Base-by-base conservation (phyloP, 306 rosid genomes). In the Senna siamea region DNA sequence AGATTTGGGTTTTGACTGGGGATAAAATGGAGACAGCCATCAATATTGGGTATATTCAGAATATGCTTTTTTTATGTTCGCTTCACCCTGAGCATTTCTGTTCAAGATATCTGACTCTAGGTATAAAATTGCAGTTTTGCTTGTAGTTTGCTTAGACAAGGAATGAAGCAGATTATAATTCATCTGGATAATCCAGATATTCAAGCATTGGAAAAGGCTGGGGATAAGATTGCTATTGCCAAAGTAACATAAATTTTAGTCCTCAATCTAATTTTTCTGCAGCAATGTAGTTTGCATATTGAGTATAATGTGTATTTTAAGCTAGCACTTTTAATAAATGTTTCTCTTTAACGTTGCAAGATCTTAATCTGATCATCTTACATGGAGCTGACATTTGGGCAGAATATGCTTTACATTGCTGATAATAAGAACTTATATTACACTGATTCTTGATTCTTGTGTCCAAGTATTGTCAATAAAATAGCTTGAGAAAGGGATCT, bases 21-120 rank as follows among this genome's bases (percentile, higher is more conserved):
- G 99, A 95, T 76, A 95, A 95, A 81, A 90, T 95, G 98, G 99
- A 95, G 90, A 95, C 99, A 61, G 99, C 99, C 69, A 86, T 92
- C 78, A 95, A 95, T 81, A 86, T 95, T 69, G 98, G 99, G 98
- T 93, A 91, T 70, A 30, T 71, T 58, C 40, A 78, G 35, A 41
- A 59, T 68, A 51, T 73, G 12, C 48, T 2, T 5, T 72, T 70
- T 41, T 26, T 40, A 32, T 73, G 11, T 69, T 72, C 14, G 32
- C 58, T 72, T 57, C 74, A 35, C 55, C 22, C 10, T 59, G 72
- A 57, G 26, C 61, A 17, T 65, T 75, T 41, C 23, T 58, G 73
- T 53, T 69, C 50, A 26, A 68, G 78, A 67, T 79, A 37, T 71
- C 81, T 89, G 54, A 89, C 85, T 26, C 69, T 56, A 57, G 53